Conservation (phyloP, 768 basidiomycete species). For the Fistulinella prunicolor region DNA sequence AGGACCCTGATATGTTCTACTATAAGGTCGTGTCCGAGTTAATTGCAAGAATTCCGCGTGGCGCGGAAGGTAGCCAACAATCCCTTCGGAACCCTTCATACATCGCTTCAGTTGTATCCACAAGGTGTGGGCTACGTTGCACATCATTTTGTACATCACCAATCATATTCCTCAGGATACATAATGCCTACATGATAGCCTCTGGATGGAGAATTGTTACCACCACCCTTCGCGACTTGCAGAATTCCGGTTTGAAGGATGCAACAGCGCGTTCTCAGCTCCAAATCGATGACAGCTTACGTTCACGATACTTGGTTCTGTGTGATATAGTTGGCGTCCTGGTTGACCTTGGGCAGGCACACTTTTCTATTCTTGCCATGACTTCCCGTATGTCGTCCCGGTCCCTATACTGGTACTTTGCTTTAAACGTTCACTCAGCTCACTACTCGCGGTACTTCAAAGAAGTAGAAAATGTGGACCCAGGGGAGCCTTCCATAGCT, state of each 20-base stretch:
- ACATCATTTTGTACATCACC: slow-evolving; percentile 1
- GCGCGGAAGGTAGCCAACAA: slow-evolving; percentile 26
- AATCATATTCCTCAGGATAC: slow-evolving; percentile 51
- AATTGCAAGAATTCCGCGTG: slow-evolving; percentile 42
- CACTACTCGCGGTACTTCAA: slow-evolving; percentile 76
- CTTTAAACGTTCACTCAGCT: slow-evolving; percentile 39
- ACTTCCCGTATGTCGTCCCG: slow-evolving; percentile 54
- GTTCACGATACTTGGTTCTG: slow-evolving; percentile 59
- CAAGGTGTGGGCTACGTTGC: slow-evolving; percentile 42
- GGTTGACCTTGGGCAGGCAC: slow-evolving; percentile 58
- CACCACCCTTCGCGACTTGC: slow-evolving; percentile 53
- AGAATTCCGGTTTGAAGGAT: slow-evolving; percentile 54
- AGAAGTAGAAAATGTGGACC: slow-evolving; percentile 34
- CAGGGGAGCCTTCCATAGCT: slow-evolving; percentile 49
- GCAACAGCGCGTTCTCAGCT: slow-evolving; percentile 50
- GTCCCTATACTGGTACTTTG: not conserved
- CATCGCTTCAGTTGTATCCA: slow-evolving; percentile 57
- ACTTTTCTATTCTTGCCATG: slow-evolving; percentile 67
- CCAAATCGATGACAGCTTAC: slow-evolving; percentile 46
- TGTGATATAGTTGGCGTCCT: slow-evolving; percentile 62
- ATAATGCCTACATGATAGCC: slow-evolving; percentile 81
- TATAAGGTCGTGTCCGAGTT: slow-evolving; percentile 56
- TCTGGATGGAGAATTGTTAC: slow-evolving; percentile 77
- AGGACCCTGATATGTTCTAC: slow-evolving; percentile 63
- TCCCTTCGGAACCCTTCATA: slow-evolving; percentile 42